Base-by-base conservation (phyloP, 371 early-diverging fungal genomes). In the Apophysomyces variabilis region DNA sequence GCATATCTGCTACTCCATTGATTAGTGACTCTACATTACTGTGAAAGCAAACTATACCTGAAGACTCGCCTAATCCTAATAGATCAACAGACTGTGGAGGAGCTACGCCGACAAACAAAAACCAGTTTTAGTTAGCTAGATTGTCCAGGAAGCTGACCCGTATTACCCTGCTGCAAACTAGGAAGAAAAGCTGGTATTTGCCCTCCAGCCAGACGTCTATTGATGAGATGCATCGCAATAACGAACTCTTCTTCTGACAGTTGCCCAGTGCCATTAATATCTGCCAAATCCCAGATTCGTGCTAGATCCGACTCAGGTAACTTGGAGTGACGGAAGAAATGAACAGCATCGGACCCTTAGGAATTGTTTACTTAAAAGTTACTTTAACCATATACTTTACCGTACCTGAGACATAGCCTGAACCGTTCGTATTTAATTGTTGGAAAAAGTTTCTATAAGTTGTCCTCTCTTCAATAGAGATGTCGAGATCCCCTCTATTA, bases 321-420 rank as follows among this genome's bases (percentile, higher is more conserved):
- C 35, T 89, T 87, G 1, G 94, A 93, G 64, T 90, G 89, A 62
- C 87, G 79, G 60, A 93, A 93, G 65, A 92, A 92, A 14, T 84
- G 83, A 7, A 88, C 87, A 2, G 92, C 91, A 47, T 90, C 92
- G 8, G 86, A 87, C 26, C 87, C 87, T 81, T 36, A n/a, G 41
- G 16, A n/a, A 16, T 38, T 6, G 7, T 21, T 32, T 21, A 12
- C 4, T 43, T 12, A 9, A 26, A 26, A 39, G 18, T 38, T 37
- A 21, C 12, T 4, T 35, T 12, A 5, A 11, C 2, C n/a, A 9
- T 16, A 14, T 16, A 35, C 18, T 26, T 43, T 8, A 44, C 45
- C 32, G 44, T 68, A 66, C 75, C 82, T 7, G 82, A 74, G 0
- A 82, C 67, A 41, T 38, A 68, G 0, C 79, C 82, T 2, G 73